A percentile compares a stretch with the other conserved stretches of the same genome.
Evolutionary conservation across 495 filamentous ascomycete species (phyloP).

Genomic region (Niebla homalea): DNA sequence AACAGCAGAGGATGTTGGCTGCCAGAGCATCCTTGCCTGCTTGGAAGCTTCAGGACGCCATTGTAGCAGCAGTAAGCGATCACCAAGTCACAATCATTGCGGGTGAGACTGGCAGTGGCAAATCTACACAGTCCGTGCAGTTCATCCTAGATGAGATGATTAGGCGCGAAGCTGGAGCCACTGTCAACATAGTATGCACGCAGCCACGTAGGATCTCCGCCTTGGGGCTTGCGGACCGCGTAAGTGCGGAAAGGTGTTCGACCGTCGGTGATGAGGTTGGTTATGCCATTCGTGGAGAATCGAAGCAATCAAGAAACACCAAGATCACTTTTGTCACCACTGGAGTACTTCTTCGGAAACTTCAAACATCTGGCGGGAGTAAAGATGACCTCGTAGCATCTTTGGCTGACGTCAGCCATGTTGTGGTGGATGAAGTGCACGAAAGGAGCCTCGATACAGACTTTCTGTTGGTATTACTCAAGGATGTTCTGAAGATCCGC

Average conservation of each 20-base stretch:
- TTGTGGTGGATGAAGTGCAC: slow-evolving; percentile 95
- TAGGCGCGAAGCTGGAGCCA: slow-evolving; percentile 52
- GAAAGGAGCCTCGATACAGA: slow-evolving; percentile 93
- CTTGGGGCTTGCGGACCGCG: slow-evolving; percentile 82
- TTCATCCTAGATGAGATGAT: slow-evolving; percentile 93
- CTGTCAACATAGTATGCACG: slow-evolving; percentile 88
- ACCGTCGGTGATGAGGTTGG: slow-evolving; percentile 79
- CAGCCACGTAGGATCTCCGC: slow-evolving; percentile 93
- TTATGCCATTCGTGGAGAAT: slow-evolving; percentile 89
- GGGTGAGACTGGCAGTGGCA: slow-evolving; percentile 92
- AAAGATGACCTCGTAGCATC: slow-evolving; percentile 64
- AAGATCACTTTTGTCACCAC: slow-evolving; percentile 95
- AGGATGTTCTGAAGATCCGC: slow-evolving; percentile 62
- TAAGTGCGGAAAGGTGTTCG: slow-evolving; percentile 79
- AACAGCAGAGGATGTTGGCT: slow-evolving; percentile 55
- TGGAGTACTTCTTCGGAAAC: slow-evolving; percentile 77
- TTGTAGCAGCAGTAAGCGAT: slow-evolving; percentile 55
- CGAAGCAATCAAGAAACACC: slow-evolving; percentile 52
- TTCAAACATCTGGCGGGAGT: slow-evolving; percentile 74
- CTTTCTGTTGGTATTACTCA: slow-evolving; percentile 79
- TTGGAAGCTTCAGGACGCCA: slow-evolving; percentile 66
- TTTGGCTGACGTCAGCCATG: slow-evolving; percentile 80
- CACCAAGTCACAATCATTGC: slow-evolving; percentile 91
- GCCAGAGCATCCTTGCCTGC: slow-evolving; percentile 67
- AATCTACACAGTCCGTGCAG: slow-evolving; percentile 93